Conservation (phyloP, 2,329 filamentous ascomycete species). For the Macrophomina tecta region DNA sequence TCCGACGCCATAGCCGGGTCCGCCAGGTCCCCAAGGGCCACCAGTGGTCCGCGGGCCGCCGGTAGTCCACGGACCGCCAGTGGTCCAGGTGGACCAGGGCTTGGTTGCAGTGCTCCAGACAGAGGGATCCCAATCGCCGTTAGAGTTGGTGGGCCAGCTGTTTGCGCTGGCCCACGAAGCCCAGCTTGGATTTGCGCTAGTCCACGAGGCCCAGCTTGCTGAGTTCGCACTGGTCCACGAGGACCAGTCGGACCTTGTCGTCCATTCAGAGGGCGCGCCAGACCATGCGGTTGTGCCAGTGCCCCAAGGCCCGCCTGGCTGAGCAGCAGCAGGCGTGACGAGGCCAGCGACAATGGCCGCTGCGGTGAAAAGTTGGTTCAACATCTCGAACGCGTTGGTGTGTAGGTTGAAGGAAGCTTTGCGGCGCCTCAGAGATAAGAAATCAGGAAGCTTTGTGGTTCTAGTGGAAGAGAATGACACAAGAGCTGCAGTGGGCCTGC, state of each 20-base stretch:
- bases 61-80: conserved; percentile 15
- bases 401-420: conserved; percentile 35
- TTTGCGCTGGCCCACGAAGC: conserved; percentile 10
- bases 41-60: conserved; percentile 15
- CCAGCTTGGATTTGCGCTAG: conserved; percentile 9
- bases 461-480: not conserved
- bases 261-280: conserved; percentile 17
- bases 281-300: conserved; percentile 17
- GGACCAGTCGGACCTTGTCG: conserved; percentile 16
- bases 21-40: conserved; percentile 6
- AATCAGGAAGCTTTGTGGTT: conserved; percentile 11
- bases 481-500: conserved; percentile 9
- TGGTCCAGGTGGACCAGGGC: conserved; percentile 8
- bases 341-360: conserved; percentile 18
- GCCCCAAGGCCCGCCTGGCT: conserved; percentile 17
- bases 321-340: conserved; percentile 13
- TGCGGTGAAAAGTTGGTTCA: conserved; percentile 24
- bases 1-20: conserved; percentile 26
- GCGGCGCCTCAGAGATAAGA: not conserved
- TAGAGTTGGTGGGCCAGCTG: not conserved
- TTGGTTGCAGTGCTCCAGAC: conserved; percentile 14
- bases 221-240: conserved; percentile 23
- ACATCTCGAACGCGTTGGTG: conserved; percentile 31
- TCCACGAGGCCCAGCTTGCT: not conserved
- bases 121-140: conserved; percentile 10